phyloP scores from a whole-genome alignment of 805 yeast species.

The Ogataea kodamae region DNA sequence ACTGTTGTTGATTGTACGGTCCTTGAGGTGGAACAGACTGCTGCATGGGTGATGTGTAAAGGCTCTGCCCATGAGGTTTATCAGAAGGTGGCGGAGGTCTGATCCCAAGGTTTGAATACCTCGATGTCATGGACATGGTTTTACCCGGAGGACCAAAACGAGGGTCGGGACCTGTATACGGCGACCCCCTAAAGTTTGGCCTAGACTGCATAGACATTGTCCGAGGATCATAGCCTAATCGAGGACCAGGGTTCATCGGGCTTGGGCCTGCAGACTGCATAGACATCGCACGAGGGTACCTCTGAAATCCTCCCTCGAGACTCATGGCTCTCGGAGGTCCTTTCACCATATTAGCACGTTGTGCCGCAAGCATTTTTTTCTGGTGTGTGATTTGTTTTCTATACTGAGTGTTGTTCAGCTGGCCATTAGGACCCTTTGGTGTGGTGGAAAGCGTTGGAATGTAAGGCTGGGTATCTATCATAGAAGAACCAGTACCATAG shows the following conservation, averaged over 20 bases:
- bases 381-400: slow-evolving; percentile 67
- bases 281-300: slow-evolving; percentile 30
- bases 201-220: slow-evolving; percentile 43
- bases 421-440: slow-evolving; percentile 28
- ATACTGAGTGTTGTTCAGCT: slow-evolving; percentile 54
- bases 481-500: slow-evolving; percentile 44
- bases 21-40: too few relatives aligned
- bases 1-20: too few relatives aligned
- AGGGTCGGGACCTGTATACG: slow-evolving; percentile 8
- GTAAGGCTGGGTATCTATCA: slow-evolving; percentile 62
- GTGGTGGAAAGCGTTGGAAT: slow-evolving; percentile 61
- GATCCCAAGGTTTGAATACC: slow-evolving; percentile 6
- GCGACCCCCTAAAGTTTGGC: too few relatives aligned
- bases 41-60: not conserved
- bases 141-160: slow-evolving; percentile 13
- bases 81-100: slow-evolving; percentile 1
- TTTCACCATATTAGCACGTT: slow-evolving; percentile 30
- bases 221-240: slow-evolving; percentile 34
- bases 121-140: slow-evolving; percentile 21
- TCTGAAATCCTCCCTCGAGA: slow-evolving; percentile 19
- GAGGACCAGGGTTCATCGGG: slow-evolving; percentile 7
- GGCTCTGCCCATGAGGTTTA: not conserved
- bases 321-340: slow-evolving; percentile 38
- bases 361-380: slow-evolving; percentile 49
- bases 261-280: slow-evolving; percentile 21